Evolutionary conservation across 129 eudicot genomes (phyloP).

Genomic region (sunflower (Helianthus annuus)): DNA sequence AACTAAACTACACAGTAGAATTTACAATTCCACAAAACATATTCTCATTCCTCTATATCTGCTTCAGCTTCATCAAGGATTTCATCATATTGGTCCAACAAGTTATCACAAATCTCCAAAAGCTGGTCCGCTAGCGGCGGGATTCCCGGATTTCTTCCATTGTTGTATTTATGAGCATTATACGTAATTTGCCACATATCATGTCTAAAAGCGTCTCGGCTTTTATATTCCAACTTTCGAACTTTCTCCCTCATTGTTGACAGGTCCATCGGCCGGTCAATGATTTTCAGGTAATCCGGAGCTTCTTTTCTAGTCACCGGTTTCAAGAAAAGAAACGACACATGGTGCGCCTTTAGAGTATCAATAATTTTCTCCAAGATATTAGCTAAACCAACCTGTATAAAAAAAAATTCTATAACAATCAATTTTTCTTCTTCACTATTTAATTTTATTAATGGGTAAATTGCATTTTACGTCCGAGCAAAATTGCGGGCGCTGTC

Average conservation of each 20-base stretch:
- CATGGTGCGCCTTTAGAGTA: constrained; percentile 50
- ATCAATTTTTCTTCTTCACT: not conserved
- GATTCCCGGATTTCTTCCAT: constrained; percentile 17
- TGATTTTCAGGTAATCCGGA: constrained; percentile 64
- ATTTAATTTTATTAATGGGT: too few relatives aligned
- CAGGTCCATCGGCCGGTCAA: constrained; percentile 80
- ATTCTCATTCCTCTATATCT: constrained; percentile 46
- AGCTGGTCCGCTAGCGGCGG: constrained; percentile 46
- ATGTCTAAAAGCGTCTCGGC: constrained; percentile 71
- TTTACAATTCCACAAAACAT: constrained; percentile 28
- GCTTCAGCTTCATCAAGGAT: constrained; percentile 70
- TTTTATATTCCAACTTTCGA: constrained; percentile 73
- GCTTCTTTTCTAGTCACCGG: constrained; percentile 93
- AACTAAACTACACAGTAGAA: constrained; percentile 12
- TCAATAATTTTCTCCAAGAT: constrained; percentile 70
- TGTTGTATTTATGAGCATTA: constrained; percentile 65
- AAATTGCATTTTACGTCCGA: too few relatives aligned
- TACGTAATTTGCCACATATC: constrained; percentile 75
- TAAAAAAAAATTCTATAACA: not conserved
- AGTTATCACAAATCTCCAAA: constrained; percentile 76
- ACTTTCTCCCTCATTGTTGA: constrained; percentile 77
- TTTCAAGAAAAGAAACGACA: constrained; percentile 73
- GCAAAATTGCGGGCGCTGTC: too few relatives aligned
- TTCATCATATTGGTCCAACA: constrained; percentile 46
- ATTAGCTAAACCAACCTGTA: constrained; percentile 82